phyloP scores from a whole-genome alignment of 192 early-diverging fungal species.

The Pilobolus umbonatus region DNA sequence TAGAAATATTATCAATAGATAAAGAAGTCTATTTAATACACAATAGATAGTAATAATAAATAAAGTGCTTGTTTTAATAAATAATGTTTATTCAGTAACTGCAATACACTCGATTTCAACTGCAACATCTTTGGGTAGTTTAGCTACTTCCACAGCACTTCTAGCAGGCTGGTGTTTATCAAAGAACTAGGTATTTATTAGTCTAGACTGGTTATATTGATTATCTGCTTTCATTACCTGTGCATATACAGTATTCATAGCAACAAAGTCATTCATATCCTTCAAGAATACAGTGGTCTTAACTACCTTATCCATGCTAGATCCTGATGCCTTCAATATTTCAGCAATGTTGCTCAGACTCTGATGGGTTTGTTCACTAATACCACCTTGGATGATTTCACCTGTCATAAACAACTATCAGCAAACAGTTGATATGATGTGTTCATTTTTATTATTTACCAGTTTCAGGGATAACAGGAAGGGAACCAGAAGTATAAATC shows the following conservation, averaged over 20 bases:
- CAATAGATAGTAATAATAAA: not conserved
- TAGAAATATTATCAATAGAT: not conserved
- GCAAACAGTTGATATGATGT: not conserved
- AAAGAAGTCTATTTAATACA: not conserved
- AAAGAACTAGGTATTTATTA: slow-evolving; percentile 43
- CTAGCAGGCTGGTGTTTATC: slow-evolving; percentile 62
- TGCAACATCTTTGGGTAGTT: slow-evolving; percentile 83
- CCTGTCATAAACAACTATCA: not conserved
- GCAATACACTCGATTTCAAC: slow-evolving; percentile 95
- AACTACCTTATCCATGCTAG: slow-evolving; percentile 79
- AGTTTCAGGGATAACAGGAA: slow-evolving; percentile 72
- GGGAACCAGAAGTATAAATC: slow-evolving; percentile 76
- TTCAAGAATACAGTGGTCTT: slow-evolving; percentile 96
- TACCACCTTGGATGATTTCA: slow-evolving; percentile 25
- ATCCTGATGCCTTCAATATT: slow-evolving; percentile 75
- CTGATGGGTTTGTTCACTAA: slow-evolving; percentile 43
- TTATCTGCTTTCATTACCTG: slow-evolving; percentile 38
- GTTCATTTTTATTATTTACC: slow-evolving; percentile 29
- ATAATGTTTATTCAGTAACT: slow-evolving; percentile 43
- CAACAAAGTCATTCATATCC: slow-evolving; percentile 84
- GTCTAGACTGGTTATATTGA: not conserved
- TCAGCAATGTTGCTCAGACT: slow-evolving; percentile 78
- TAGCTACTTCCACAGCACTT: slow-evolving; percentile 83
- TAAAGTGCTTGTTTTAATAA: not conserved
- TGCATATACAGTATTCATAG: slow-evolving; percentile 87